phyloP scores from a whole-genome alignment of 305 asterid species.

The Stenogyne calaminthoides region DNA sequence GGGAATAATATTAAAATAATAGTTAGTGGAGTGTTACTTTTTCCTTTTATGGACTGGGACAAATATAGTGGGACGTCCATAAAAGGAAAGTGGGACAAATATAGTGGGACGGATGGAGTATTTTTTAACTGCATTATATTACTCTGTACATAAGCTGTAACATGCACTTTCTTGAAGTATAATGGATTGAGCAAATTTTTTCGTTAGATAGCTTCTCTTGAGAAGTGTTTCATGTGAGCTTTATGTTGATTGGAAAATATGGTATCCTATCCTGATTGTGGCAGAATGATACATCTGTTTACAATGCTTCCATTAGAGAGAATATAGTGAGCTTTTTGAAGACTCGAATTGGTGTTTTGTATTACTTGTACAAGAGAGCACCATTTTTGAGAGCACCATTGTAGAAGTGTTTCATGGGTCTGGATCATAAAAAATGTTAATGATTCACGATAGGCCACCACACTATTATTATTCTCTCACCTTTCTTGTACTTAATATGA shows the following conservation, averaged over 20 bases:
- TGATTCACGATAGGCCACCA: background rate
- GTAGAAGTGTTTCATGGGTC: background rate
- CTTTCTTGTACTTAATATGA: constrained; percentile 14
- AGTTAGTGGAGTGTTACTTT: too few relatives aligned
- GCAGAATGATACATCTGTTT: background rate
- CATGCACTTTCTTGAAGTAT: constrained; percentile 5
- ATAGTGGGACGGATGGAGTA: too few relatives aligned
- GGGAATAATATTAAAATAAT: too few relatives aligned
- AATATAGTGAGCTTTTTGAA: background rate
- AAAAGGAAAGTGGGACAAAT: too few relatives aligned
- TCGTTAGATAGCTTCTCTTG: constrained; percentile 3
- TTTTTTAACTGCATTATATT: background rate
- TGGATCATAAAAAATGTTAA: background rate
- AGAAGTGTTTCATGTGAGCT: constrained; percentile 5
- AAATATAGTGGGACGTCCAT: too few relatives aligned
- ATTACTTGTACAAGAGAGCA: background rate
- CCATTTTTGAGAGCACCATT: background rate
- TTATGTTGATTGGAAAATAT: background rate
- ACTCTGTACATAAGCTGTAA: background rate
- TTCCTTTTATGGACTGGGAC: too few relatives aligned
- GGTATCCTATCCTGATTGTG: background rate
- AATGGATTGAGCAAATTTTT: background rate
- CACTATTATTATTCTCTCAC: background rate
- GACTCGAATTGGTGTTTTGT: background rate
- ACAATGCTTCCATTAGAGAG: too few relatives aligned